These are phyloP conservation scores for Hirsutella thompsonii DNA, from an alignment of 2,329 filamentous ascomycete species.

Conservation along the genomic window DNA sequence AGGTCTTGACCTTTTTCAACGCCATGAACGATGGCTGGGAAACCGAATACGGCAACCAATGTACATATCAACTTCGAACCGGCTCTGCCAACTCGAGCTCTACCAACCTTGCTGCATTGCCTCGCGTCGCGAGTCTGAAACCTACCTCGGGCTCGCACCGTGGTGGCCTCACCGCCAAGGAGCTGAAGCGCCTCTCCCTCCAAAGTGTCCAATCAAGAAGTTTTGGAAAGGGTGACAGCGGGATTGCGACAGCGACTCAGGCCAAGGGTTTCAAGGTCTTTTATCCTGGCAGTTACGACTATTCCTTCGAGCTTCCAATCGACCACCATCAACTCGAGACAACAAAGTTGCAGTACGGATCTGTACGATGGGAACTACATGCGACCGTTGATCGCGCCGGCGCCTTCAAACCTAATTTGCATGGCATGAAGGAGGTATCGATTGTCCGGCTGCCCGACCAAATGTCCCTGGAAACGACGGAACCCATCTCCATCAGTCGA, in stretches of 20 bases:
- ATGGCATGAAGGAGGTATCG: conserved; percentile 68
- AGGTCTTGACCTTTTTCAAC: conserved; percentile 89
- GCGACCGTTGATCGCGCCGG: conserved; percentile 75
- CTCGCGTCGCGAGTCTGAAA: conserved; percentile 7
- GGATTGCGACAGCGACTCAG: conserved; percentile 44
- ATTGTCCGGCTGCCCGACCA: conserved; percentile 80
- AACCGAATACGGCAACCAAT: conserved; percentile 50
- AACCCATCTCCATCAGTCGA: conserved; percentile 85
- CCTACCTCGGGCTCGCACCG: conserved; percentile 11
- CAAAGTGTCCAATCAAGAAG: conserved; percentile 74
- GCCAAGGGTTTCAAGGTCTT: conserved; percentile 77
- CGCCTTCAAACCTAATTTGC: conserved; percentile 78
- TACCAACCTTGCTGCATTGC: conserved; percentile 15
- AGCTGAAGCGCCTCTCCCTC: conserved; percentile 58
- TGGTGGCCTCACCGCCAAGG: conserved; percentile 25
- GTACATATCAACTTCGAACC: conserved; percentile 37
- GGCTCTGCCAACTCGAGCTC: conserved; percentile 21
- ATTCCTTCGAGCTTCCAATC: conserved; percentile 74
- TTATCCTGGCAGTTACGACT: conserved; percentile 54
- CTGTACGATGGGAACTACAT: conserved; percentile 79
- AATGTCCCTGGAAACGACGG: conserved; percentile 77
- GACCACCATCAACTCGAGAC: conserved; percentile 84
- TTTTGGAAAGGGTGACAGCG: conserved; percentile 66
- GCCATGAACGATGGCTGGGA: conserved; percentile 50
- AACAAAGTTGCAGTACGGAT: conserved; percentile 74